A percentile compares a stretch with the other conserved stretches of the same genome.
Evolutionary conservation across 306 rosid species (phyloP).

Genomic region (Quercus parvula): DNA sequence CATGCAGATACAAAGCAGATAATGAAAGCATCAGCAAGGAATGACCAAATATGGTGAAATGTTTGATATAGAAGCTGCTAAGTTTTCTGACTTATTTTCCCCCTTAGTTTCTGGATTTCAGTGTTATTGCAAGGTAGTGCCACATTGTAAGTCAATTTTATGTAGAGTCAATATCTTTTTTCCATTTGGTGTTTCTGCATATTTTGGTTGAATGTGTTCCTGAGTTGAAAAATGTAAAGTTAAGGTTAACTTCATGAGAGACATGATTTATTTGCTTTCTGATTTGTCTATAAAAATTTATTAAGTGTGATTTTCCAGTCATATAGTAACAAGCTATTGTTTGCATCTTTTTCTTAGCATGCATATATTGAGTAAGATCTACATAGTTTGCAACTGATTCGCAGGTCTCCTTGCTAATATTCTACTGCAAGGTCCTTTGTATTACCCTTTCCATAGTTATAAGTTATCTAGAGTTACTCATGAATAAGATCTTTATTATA

Average conservation of each 20-base stretch:
- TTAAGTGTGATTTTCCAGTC: neutral
- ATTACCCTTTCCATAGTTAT: neutral
- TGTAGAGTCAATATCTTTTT: constrained; percentile 22
- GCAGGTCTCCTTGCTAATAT: neutral
- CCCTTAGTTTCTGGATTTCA: constrained; percentile 9
- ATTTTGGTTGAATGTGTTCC: neutral
- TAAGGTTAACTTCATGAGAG: constrained; percentile 1
- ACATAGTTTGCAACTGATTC: neutral
- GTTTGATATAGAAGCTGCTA: constrained; percentile 22
- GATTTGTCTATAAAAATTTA: constrained; percentile 19
- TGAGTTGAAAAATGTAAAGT: neutral
- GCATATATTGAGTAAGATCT: neutral
- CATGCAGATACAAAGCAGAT: neutral
- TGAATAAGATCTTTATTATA: too few species aligned
- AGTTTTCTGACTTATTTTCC: constrained; percentile 11
- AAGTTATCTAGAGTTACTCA: too few species aligned
- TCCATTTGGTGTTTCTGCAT: constrained; percentile 16
- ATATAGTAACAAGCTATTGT: too few species aligned
- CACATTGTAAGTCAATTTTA: constrained; percentile 10
- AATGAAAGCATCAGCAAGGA: neutral
- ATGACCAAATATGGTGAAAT: neutral
- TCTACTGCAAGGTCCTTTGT: neutral
- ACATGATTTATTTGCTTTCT: constrained; percentile 11
- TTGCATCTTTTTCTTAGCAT: too few species aligned
- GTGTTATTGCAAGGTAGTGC: constrained; percentile 22